These are phyloP conservation scores for Discostella stelligeroides DNA, from an alignment of 108 stramenopile species.

Conservation along the genomic window DNA sequence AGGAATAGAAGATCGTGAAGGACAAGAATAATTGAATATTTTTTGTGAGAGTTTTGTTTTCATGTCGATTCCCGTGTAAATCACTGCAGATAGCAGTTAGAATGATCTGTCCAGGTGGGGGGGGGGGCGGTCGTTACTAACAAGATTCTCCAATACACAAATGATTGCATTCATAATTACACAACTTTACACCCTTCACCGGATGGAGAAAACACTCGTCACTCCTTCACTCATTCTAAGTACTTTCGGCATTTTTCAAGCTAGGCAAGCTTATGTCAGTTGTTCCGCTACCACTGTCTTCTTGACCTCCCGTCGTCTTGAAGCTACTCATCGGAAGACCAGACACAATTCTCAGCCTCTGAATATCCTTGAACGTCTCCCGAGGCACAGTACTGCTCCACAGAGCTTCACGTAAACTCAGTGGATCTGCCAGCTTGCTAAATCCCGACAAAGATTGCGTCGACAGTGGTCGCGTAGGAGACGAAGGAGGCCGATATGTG, in stretches of 20 bases:
- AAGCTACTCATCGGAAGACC: conserved; percentile 8
- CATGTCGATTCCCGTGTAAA: too few species aligned
- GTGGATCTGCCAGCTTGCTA: conserved; percentile 52
- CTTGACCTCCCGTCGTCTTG: background rate
- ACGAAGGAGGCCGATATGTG: conserved; percentile 65
- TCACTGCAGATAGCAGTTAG: too few species aligned
- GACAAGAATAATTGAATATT: too few species aligned
- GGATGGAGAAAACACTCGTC: too few species aligned
- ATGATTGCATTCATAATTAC: conserved; percentile 3
- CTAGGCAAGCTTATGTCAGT: conserved; percentile 33
- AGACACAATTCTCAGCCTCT: conserved; percentile 49
- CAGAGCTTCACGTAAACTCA: conserved; percentile 75
- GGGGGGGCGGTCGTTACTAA: too few species aligned
- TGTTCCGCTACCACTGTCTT: background rate
- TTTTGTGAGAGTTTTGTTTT: too few species aligned
- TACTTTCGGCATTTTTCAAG: conserved; percentile 45
- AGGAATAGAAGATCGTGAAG: background rate
- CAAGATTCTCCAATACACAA: too few species aligned
- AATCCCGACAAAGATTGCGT: conserved; percentile 13
- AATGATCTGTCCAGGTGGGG: too few species aligned
- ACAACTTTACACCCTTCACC: background rate
- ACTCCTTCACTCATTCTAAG: conserved; percentile 16
- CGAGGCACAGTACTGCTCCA: conserved; percentile 78
- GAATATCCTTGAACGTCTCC: conserved; percentile 82
- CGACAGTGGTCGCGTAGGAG: conserved; percentile 17